These are phyloP conservation scores for Monosporascus cannonballus DNA, from an alignment of 2,329 filamentous ascomycete species.

Conservation along the genomic window DNA sequence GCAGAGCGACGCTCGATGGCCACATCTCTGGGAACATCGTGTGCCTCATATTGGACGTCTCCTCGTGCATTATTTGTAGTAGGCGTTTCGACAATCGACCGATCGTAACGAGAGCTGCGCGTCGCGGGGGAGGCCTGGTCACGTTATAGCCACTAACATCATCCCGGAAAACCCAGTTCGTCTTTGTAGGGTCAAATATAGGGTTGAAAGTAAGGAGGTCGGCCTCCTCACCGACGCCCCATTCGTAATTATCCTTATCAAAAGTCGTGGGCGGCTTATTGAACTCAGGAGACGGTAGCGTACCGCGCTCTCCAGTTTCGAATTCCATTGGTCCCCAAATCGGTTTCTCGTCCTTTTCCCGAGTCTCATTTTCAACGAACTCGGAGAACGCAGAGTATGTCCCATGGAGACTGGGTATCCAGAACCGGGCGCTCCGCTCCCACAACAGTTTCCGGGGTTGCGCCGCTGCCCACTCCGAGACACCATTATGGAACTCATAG, in stretches of 20 bases:
- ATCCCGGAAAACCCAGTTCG: constrained; percentile 51
- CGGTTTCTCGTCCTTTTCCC: constrained; percentile 29
- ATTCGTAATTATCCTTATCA: constrained; percentile 59
- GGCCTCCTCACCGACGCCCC: constrained; percentile 52
- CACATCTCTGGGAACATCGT: constrained; percentile 59
- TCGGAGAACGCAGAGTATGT: constrained; percentile 50
- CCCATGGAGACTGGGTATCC: constrained; percentile 51
- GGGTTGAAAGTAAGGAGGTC: constrained; percentile 57
- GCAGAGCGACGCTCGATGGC: not conserved
- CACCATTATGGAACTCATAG: constrained; percentile 50
- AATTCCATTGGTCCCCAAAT: constrained; percentile 54
- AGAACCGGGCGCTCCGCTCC: constrained; percentile 57
- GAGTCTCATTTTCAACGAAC: constrained; percentile 47
- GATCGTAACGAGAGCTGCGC: constrained; percentile 52
- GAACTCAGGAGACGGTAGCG: constrained; percentile 49
- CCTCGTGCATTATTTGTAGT: constrained; percentile 51
- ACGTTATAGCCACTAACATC: constrained; percentile 51
- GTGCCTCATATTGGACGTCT: constrained; percentile 42
- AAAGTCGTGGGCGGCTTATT: constrained; percentile 52
- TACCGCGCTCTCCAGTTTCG: constrained; percentile 35
- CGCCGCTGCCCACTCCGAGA: constrained; percentile 46
- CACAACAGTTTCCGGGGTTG: constrained; percentile 56
- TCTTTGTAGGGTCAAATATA: constrained; percentile 50
- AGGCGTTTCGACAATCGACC: constrained; percentile 46
- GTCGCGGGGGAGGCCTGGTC: constrained; percentile 46